Base-by-base conservation (phyloP, 495 filamentous ascomycete genomes). In the Aspergillus asperescens region DNA sequence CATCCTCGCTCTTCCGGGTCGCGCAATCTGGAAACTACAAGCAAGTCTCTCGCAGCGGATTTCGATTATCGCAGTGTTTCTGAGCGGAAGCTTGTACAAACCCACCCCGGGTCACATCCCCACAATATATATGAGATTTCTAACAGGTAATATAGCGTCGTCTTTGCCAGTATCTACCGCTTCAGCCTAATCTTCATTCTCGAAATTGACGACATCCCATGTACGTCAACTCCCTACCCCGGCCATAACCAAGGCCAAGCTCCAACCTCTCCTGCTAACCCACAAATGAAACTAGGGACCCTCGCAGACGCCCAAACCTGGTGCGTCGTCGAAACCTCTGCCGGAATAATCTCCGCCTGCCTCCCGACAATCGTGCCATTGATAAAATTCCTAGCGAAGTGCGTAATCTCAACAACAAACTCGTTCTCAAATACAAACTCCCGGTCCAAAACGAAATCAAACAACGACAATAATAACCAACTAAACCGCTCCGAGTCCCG, bases 301-400 rank as follows among this genome's bases (percentile, higher is more conserved):
- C 50, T 63, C 12, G 57, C 54, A 16, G 48, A 55, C 34, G 47
- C 60, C 12, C 50, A 57, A 37, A 59, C 51, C 10, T 63, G 60
- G 60, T 59, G 57, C 16, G 60, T 63, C 7, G 52, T 63, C 42
- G 60, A 63, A 45, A 50, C 34, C 27, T 51, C 47, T 3, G 55
- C 54, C 6, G 61, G 57, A 4, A 42, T 63, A 0, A 60, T 63
- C 31, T 55, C 50, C 18, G 61, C 57, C n/a, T 63, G 61, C 51
- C 45, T 63, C 18, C 54, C 61, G 7, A 63, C 61, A 13, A 32
- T 54, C 7, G 27, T 50, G 22, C 60, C 60, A 1, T 31, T 62
- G 10, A 29, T 51, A n/a, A n/a, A n/a, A n/a, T n/a, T n/a, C n/a
- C n/a, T n/a, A n/a, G n/a, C n/a, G n/a, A n/a, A n/a, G n/a, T n/a